Evolutionary conservation across 805 yeast species (phyloP), one percentile per base, ranked within the genome.

Genomic region (Saccharomycopsis schoenii): DNA sequence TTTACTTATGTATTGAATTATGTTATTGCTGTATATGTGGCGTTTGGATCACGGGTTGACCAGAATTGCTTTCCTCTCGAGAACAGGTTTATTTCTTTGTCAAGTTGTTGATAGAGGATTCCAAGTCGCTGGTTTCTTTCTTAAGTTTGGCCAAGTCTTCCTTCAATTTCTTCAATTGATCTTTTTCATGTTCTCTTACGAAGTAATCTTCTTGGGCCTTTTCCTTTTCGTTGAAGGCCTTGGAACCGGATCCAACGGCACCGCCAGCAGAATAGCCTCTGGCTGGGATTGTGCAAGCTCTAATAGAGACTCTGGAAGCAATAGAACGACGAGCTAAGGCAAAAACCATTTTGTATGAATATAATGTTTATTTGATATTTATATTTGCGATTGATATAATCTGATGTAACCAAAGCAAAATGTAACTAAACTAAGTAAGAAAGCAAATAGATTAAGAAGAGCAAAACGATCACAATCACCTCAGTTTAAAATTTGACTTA

Each of bases 151-250:
- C 60, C 62, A 63, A 61, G 25, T 55, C 51, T 6, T 62, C 65
- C 43, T 60, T 62, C 55, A 64, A 60, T 47, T 60, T 56, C 56
- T 62, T 62, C 51, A 64, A 62, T 58, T 62, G 63, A 12, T 64
- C 66, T 14, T 51, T 56, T 47, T 64, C 66, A 55, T 62, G 66
- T 58, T 64, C 55, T 41, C 58, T 64, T 47, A 64, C 54, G 55
- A 62, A 64, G 14, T 47, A 40, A 50, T 60, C 61, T 57, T 64
- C 66, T 43, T 64, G 52, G 29, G 63, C 64, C 40, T 64, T 60
- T 59, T 64, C 66, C 39, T 59, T 64, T 50, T 64, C 56, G 59
- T 58, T 60, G 63, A 64, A 62, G 24, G 63, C 61, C 52, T 61
- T 58, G 50, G 64, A 61, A 36, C 64, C 65, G 9, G 64, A 39